Evolutionary conservation across 345 rosid genomes (phyloP).

Genomic region (Sonneratia alba): DNA sequence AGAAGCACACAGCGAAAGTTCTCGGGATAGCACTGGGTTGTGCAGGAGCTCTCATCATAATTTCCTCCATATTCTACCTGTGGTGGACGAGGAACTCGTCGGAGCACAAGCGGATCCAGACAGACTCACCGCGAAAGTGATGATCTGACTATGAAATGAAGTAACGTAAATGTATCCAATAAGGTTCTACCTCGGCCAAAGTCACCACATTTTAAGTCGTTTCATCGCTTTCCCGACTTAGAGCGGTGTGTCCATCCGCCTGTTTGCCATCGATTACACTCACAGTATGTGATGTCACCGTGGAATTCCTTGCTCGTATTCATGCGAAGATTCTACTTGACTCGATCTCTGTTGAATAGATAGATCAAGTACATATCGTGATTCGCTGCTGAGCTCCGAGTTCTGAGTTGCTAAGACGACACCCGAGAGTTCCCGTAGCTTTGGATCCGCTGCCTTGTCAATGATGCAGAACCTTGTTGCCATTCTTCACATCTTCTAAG

Average conservation of each 20-base stretch:
- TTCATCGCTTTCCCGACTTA: neutral
- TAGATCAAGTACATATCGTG: too few relatives aligned
- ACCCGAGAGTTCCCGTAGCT: too few relatives aligned
- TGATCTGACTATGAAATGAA: neutral
- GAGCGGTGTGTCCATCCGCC: neutral
- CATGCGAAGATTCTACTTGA: too few relatives aligned
- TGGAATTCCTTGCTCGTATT: neutral
- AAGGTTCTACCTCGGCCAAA: neutral
- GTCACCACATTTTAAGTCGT: too few relatives aligned
- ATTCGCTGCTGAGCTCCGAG: too few relatives aligned
- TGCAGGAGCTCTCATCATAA: conserved; percentile 18
- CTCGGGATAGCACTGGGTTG: conserved; percentile 34
- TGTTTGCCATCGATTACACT: neutral
- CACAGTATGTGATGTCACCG: neutral
- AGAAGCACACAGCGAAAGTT: conserved; percentile 19
- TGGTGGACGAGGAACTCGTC: conserved; percentile 23
- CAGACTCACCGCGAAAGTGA: conserved; percentile 17
- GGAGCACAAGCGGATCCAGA: conserved; percentile 14
- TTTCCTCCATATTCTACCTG: conserved; percentile 25
- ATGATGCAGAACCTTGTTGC: too few relatives aligned
- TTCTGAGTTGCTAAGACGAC: too few relatives aligned
- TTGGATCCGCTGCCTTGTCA: too few relatives aligned
- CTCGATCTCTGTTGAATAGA: too few relatives aligned
- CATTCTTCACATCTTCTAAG: neutral
- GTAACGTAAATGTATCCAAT: neutral